These are phyloP conservation scores for Scytalidium lignicola DNA, from an alignment of 2,329 filamentous ascomycete species.

Conservation along the genomic window DNA sequence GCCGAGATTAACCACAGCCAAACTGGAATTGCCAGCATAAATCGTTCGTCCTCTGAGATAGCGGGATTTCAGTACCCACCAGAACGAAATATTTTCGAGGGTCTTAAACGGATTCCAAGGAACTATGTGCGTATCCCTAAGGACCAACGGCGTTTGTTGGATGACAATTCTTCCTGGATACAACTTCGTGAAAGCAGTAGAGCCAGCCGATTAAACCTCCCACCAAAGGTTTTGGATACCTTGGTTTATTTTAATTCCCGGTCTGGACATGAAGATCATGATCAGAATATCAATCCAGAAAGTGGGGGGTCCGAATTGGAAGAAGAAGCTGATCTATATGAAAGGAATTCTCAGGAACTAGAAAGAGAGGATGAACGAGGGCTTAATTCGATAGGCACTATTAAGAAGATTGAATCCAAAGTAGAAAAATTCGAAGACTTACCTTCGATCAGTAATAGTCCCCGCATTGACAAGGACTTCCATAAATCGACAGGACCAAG, in stretches of 20 bases:
- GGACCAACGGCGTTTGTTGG: constrained; percentile 45
- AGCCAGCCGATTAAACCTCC: constrained; percentile 27
- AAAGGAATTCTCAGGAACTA: neutral
- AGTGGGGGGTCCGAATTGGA: neutral
- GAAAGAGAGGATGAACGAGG: neutral
- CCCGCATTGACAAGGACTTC: too few relatives aligned
- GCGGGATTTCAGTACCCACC: constrained; percentile 12
- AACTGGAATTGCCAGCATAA: neutral
- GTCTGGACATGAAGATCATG: neutral
- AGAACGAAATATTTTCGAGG: constrained; percentile 21
- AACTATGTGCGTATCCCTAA: constrained; percentile 39
- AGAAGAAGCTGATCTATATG: neutral
- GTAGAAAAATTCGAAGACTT: too few relatives aligned
- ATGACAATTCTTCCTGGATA: constrained; percentile 36
- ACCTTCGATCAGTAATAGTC: too few relatives aligned
- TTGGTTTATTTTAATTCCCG: constrained; percentile 9
- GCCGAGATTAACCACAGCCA: neutral
- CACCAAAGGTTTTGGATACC: constrained; percentile 23
- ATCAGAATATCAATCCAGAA: neutral
- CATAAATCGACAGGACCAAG: neutral
- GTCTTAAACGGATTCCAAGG: constrained; percentile 29
- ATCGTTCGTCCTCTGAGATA: constrained; percentile 2
- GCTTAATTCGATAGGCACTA: neutral
- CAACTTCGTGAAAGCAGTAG: constrained; percentile 5
- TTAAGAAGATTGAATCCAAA: neutral